Conservation (phyloP, 495 filamentous ascomycete species). For the Penicillium mononematosum region DNA sequence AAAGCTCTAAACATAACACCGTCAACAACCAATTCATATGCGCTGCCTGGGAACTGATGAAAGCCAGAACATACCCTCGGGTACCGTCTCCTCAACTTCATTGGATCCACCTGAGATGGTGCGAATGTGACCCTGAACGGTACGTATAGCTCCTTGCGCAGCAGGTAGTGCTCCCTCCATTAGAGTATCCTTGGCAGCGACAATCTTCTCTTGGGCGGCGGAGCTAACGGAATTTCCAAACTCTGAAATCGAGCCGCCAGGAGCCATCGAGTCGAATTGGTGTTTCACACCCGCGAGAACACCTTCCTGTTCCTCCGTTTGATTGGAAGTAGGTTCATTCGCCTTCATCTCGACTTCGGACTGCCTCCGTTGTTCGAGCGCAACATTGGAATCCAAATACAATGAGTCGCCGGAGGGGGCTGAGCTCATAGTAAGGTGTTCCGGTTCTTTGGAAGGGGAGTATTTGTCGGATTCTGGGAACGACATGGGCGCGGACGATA, state of each 20-base stretch:
- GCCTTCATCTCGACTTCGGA: neutral
- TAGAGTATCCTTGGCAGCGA: constrained; percentile 10
- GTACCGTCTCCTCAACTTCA: neutral
- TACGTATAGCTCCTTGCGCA: constrained; percentile 7
- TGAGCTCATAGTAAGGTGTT: neutral
- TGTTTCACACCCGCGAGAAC: constrained; percentile 10
- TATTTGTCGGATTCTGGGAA: neutral
- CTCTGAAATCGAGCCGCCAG: constrained; percentile 6
- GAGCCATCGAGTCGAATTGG: constrained; percentile 4
- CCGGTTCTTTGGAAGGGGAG: neutral
- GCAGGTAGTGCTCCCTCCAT: constrained; percentile 6
- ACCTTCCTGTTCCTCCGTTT: neutral
- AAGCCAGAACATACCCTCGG: neutral
- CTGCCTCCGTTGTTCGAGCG: constrained; percentile 3
- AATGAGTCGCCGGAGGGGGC: neutral
- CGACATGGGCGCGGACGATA: neutral
- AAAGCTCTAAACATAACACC: neutral
- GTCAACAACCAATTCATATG: neutral
- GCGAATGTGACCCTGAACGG: neutral
- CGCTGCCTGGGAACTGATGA: neutral
- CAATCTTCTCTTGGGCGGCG: constrained; percentile 5
- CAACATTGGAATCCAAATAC: neutral
- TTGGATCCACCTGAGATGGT: neutral
- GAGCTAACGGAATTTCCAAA: constrained; percentile 9
- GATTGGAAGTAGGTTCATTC: neutral